These are phyloP conservation scores for Phialocephala sp. DNA, from an alignment of 2,329 filamentous ascomycete species.

Conservation along the genomic window DNA sequence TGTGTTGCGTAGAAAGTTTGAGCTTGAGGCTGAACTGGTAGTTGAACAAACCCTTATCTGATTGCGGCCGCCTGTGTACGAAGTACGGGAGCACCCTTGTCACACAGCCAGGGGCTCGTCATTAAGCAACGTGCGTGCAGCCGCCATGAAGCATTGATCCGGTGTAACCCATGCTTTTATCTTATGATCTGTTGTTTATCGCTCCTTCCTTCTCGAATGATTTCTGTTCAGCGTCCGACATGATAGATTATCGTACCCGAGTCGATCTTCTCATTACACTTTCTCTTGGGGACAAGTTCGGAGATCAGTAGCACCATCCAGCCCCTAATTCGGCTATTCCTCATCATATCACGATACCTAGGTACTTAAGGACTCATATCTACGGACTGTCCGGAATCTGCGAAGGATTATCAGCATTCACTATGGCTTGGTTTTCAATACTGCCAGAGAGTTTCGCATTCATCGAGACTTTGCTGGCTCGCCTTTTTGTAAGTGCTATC, in stretches of 20 bases:
- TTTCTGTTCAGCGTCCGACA: constrained; percentile 11
- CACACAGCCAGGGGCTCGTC: neutral
- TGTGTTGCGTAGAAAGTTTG: constrained; percentile 4
- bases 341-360: neutral
- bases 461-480: constrained; percentile 66
- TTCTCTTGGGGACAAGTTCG: neutral
- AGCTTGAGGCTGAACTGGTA: neutral
- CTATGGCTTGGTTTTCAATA: constrained; percentile 70
- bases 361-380: neutral
- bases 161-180: neutral
- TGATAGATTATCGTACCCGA: neutral
- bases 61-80: neutral
- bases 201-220: neutral
- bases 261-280: neutral
- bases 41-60: neutral
- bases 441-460: constrained; percentile 62
- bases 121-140: constrained; percentile 3
- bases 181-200: neutral
- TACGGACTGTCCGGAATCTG: constrained; percentile 7
- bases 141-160: no score
- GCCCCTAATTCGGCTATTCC: constrained; percentile 10
- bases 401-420: neutral
- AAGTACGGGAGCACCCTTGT: neutral
- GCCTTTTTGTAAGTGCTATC: constrained; percentile 60
- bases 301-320: constrained; percentile 4